Base-by-base conservation (phyloP, 805 yeast species). In the Metschnikowia chrysomelidarum region DNA sequence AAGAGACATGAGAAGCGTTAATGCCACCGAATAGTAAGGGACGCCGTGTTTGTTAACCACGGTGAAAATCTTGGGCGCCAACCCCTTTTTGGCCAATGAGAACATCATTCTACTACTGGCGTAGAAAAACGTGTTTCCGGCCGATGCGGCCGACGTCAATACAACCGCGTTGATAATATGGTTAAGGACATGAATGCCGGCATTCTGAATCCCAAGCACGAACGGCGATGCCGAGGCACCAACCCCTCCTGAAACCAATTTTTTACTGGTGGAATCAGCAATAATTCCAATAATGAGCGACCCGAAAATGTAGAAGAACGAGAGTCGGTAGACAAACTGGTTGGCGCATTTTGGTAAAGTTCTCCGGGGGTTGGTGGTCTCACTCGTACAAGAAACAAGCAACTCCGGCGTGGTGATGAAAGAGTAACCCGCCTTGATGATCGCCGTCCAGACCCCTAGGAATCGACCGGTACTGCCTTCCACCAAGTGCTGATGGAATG, bases 101-200 rank as follows among this genome's bases (percentile, higher is more conserved):
- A 41, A 48, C 34, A 48, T 32, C 7, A 46, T 41, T 44, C 52
- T 44, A 15, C 50, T 30, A 27, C 47, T 41, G 25, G 50, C 52
- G 31, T 48, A 48, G 32, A 46, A 41, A 17, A 44, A 48, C 15
- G 52, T 44, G 41, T 48, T 48, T 8, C 52, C 52, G 4, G 47
- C 67, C 5, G 69, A 63, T 14, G 67, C 62, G 9, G 82, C 83
- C 28, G 83, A 77, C 4, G 86, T 69, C 36, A 87, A 68, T 36
- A 87, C 71, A 19, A 86, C 75, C 1, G 77, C 94, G 59, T 88
- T 88, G 38, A 88, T 87, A 41, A 87, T 71, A 51, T 81, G 76
- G 20, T 94, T 94, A 30, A 87, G 65, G 0, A 74, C 80, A 21
- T 66, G 74, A 35, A 87, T 82, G 1, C 76, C 73, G 51, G 86